phyloP scores from a whole-genome alignment of 2,329 filamentous ascomycete genomes.

The Grosmannia huntii region DNA sequence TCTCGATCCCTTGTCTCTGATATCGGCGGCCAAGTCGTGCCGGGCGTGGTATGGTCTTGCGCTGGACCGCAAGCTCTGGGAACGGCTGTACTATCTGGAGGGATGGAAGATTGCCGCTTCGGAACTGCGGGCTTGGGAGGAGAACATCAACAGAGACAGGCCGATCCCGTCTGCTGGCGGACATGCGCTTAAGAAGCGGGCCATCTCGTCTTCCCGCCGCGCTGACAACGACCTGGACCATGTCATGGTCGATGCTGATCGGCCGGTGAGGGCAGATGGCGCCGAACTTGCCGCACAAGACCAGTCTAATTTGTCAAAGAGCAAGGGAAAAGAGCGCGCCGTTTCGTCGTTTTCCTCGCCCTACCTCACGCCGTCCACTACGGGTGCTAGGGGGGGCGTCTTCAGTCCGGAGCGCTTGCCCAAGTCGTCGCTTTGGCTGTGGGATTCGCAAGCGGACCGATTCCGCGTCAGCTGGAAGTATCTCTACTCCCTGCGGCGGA shows the following conservation, averaged over 20 bases:
- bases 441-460: constrained; percentile 31
- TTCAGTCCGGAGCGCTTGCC: constrained; percentile 15
- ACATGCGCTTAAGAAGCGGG: constrained; percentile 41
- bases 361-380: neutral
- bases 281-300: constrained; percentile 12
- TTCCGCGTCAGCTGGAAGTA: constrained; percentile 83
- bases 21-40: constrained; percentile 68
- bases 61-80: constrained; percentile 77
- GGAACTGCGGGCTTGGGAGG: constrained; percentile 57
- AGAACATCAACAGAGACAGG: constrained; percentile 37
- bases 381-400: neutral
- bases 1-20: constrained; percentile 66
- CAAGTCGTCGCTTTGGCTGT: constrained; percentile 37
- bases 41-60: constrained; percentile 71
- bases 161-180: constrained; percentile 31
- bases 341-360: constrained; percentile 8
- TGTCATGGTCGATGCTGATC: constrained; percentile 24
- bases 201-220: constrained; percentile 27
- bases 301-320: constrained; percentile 2
- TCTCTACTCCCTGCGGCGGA: constrained; percentile 75
- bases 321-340: constrained; percentile 25
- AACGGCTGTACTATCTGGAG: constrained; percentile 66
- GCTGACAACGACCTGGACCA: constrained; percentile 18
- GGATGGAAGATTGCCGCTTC: constrained; percentile 65
- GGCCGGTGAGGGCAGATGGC: constrained; percentile 13